Evolutionary conservation across 225 moss, liverwort and hornwort genomes (phyloP), one percentile per base, ranked within the genome.

Genomic region (Physcomitrellopsis africana): DNA sequence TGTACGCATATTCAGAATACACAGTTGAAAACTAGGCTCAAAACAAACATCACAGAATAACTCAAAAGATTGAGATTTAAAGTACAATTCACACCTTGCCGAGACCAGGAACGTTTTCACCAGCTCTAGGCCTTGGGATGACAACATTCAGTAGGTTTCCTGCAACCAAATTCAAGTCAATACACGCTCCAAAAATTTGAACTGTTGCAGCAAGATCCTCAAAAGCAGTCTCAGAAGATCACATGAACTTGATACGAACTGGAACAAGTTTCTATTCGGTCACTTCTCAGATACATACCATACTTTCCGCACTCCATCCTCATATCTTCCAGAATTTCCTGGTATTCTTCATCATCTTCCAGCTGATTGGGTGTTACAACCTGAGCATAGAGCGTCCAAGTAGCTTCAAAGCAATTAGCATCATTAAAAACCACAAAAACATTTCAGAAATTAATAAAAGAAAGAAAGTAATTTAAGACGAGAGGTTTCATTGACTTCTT

Each of bases 301-400:
- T 88, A 97, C 74, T 97, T 97, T 55, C 92, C 90, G 32, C 96
- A 97, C 76, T 97, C 96, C 5, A 89, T 87, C 79, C 80, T 94
- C 96, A 97, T 97, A 68, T 97, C 96, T 83, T 97, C 94, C 80
- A 97, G 10, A 54, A 97, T 97, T 76, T 97, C 94, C 24, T 94
- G 91, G 52, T 87, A 97, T 63, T 94, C 94, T 69, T 94, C 94
- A 23, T 90, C 91, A 23, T 94, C 96, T 72, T 89, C 85, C 52
- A 97, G 78, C 67, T 97, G 94, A 75, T 69, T 81, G 20, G 94
- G 86, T 16, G 96, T 79, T 51, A 92, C 91, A 58, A 94, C 94
- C 96, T 97, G 45, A 23, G 68, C 18, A 49, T 14, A 67, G 9
- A 61, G 41, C 63, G 46, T 68, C 26, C 56, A 41, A 58, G 61